A percentile compares a stretch with the other conserved stretches of the same genome.
phyloP scores from a whole-genome alignment of 1,139 yeast species.

The Pneumocystis carinii region DNA sequence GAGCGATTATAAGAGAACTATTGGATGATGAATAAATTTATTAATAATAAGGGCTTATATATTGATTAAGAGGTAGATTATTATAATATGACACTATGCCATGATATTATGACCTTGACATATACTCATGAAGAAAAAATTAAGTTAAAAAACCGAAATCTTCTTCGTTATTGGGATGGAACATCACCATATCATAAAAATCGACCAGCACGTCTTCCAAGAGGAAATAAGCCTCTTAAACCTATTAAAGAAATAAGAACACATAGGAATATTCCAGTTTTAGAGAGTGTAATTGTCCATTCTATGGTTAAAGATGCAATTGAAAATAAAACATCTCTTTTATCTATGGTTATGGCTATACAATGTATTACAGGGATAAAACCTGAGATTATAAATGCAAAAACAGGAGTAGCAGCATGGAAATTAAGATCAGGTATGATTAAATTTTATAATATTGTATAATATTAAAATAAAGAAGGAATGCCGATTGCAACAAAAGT shows the following conservation, averaged over 20 bases:
- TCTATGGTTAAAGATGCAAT: slow-evolving; percentile 66
- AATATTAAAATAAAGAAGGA: background rate
- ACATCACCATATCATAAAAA: slow-evolving; percentile 80
- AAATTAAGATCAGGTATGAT: slow-evolving; percentile 55
- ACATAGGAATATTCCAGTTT: slow-evolving; percentile 53
- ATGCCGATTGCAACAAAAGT: slow-evolving; percentile 87
- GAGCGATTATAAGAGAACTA: background rate
- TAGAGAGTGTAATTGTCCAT: slow-evolving; percentile 53
- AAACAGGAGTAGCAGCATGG: slow-evolving; percentile 75
- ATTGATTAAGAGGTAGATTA: slow-evolving; percentile 51
- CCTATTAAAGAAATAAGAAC: slow-evolving; percentile 57
- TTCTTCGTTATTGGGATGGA: slow-evolving; percentile 74
- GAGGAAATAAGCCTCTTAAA: slow-evolving; percentile 41
- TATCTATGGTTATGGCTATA: slow-evolving; percentile 64
- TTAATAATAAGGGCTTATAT: background rate
- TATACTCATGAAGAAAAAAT: slow-evolving; percentile 41
- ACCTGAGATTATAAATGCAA: slow-evolving; percentile 59
- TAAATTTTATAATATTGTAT: background rate
- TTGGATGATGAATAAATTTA: background rate
- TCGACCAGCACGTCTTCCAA: slow-evolving; percentile 40
- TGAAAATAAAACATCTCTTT: slow-evolving; percentile 56
- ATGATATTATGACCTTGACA: slow-evolving; percentile 64
- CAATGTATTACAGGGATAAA: slow-evolving; percentile 89
- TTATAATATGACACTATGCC: slow-evolving; percentile 53
- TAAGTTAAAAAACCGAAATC: slow-evolving; percentile 41